These are phyloP conservation scores for Flaveria linearis DNA, from an alignment of 129 eudicot genomes.

Conservation along the genomic window DNA sequence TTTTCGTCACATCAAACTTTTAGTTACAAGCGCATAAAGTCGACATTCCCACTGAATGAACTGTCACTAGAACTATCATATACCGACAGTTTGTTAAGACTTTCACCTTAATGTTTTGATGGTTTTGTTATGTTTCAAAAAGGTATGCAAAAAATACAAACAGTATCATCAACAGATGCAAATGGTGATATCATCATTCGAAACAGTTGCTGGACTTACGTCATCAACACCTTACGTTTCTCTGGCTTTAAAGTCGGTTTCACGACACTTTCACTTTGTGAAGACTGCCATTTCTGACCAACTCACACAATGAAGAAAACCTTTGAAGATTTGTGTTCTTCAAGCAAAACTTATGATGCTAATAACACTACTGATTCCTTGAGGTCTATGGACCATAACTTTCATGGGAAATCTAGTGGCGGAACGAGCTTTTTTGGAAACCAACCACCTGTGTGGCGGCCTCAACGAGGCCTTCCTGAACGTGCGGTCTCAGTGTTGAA, in stretches of 20 bases:
- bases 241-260: slow-evolving; percentile 57
- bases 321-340: slow-evolving; percentile 56
- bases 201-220: slow-evolving; percentile 74
- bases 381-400: slow-evolving; percentile 48
- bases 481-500: slow-evolving; percentile 81
- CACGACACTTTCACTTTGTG: slow-evolving; percentile 64
- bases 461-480: slow-evolving; percentile 94
- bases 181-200: slow-evolving; percentile 77
- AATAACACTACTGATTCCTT: slow-evolving; percentile 30
- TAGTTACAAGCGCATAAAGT: slow-evolving; percentile 21
- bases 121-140: slow-evolving; percentile 18
- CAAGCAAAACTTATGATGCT: slow-evolving; percentile 37
- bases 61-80: neutral
- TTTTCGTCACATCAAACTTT: slow-evolving; percentile 31
- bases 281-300: slow-evolving; percentile 75
- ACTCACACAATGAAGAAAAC: slow-evolving; percentile 49
- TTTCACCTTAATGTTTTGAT: slow-evolving; percentile 6
- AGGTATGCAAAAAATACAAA: slow-evolving; percentile 84
- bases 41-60: neutral
- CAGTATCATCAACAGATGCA: slow-evolving; percentile 87
- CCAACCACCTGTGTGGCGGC: slow-evolving; percentile 84
- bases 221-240: slow-evolving; percentile 73
- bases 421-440: slow-evolving; percentile 38
- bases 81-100: neutral
- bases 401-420: slow-evolving; percentile 40